Conservation (phyloP, 768 basidiomycete species). For the Trichaptum fuscoviolaceum region DNA sequence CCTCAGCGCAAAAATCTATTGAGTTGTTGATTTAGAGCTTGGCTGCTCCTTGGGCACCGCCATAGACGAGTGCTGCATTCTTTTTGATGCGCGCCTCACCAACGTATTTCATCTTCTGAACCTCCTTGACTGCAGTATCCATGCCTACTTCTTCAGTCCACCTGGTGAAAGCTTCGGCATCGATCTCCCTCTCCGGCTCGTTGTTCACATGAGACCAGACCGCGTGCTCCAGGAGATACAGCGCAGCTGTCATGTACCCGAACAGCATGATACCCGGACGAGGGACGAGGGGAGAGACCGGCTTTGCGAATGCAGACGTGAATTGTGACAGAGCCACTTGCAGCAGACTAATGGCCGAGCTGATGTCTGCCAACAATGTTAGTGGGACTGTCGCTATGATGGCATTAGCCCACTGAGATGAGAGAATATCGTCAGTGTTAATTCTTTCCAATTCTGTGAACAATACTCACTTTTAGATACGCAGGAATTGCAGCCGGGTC, state of each 20-base stretch:
- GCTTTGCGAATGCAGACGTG: constrained; percentile 32
- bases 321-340: constrained; percentile 36
- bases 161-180: constrained; percentile 47
- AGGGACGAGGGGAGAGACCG: constrained; percentile 43
- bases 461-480: constrained; percentile 43
- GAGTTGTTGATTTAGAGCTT: background rate
- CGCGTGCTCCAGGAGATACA: constrained; percentile 65
- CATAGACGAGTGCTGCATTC: background rate
- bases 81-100: background rate
- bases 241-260: constrained; percentile 46
- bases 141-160: constrained; percentile 42
- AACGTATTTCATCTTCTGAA: constrained; percentile 11
- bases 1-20: background rate
- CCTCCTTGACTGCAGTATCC: constrained; percentile 23
- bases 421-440: constrained; percentile 3
- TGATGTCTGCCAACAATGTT: constrained; percentile 25
- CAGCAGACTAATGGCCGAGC: constrained; percentile 22
- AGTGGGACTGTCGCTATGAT: constrained; percentile 39
- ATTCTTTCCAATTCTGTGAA: background rate
- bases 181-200: constrained; percentile 29
- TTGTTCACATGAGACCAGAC: constrained; percentile 43
- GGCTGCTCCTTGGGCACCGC: background rate
- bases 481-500: constrained; percentile 39
- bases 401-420: constrained; percentile 45
- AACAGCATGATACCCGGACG: constrained; percentile 56